phyloP scores from a whole-genome alignment of 176 grass and related monocot species.

The Oryza australiensis region DNA sequence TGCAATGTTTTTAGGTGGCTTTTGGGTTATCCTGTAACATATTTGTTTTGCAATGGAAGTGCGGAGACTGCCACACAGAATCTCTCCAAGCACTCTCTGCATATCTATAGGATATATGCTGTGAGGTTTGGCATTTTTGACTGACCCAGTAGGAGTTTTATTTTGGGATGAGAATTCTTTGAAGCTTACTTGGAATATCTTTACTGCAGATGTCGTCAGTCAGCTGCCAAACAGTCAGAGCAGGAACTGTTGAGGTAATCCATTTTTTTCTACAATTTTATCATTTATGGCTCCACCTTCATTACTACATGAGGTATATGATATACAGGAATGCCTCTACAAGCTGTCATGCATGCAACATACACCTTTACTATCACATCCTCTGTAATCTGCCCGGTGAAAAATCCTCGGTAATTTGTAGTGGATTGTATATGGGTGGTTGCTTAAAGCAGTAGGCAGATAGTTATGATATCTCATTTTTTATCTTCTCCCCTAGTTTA shows the following conservation, averaged over 20 bases:
- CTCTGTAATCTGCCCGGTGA: too few species aligned
- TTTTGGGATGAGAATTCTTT: neutral
- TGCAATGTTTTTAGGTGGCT: slow-evolving; percentile 68
- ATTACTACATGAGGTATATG: neutral
- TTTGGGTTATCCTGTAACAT: slow-evolving; percentile 83
- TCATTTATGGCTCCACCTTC: neutral
- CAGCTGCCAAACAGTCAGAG: slow-evolving; percentile 44
- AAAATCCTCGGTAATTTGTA: neutral
- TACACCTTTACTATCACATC: neutral
- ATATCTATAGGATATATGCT: slow-evolving; percentile 75
- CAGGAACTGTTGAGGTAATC: slow-evolving; percentile 75
- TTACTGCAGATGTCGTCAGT: slow-evolving; percentile 23
- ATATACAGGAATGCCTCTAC: neutral
- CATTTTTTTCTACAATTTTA: neutral
- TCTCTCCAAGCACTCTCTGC: slow-evolving; percentile 66
- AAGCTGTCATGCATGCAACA: neutral
- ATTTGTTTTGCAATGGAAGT: slow-evolving; percentile 64
- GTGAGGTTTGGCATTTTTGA: slow-evolving; percentile 47
- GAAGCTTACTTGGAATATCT: slow-evolving; percentile 6
- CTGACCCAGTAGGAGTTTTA: neutral
- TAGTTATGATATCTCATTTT: neutral
- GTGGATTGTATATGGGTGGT: neutral
- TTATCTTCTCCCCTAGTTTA: neutral
- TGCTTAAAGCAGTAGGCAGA: neutral
- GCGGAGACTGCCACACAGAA: slow-evolving; percentile 43